Conservation (phyloP, 129 eudicot genomes). For the Arctium lappa region DNA sequence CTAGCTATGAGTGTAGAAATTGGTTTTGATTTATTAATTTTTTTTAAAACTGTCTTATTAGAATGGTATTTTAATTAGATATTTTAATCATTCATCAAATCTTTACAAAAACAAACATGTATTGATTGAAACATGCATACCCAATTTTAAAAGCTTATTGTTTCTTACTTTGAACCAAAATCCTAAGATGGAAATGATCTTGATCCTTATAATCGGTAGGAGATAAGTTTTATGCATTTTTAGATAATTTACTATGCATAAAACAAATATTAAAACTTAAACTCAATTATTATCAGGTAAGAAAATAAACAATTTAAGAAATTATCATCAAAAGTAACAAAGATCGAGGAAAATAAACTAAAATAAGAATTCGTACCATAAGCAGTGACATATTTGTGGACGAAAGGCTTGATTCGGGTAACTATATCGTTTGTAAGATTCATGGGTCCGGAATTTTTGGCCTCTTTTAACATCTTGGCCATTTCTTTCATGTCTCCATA, state of each 20-base stretch:
- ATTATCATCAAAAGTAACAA: background rate
- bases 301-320: background rate
- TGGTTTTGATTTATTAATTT: no score
- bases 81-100: no score
- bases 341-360: background rate
- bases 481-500: constrained; percentile 59
- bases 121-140: no score
- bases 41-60: no score
- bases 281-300: background rate
- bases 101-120: no score
- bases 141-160: background rate
- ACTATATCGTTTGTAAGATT: constrained; percentile 20
- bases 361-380: constrained; percentile 1
- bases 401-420: constrained; percentile 27
- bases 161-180: background rate
- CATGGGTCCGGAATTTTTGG: constrained; percentile 29
- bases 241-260: background rate
- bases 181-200: background rate
- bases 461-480: constrained; percentile 35
- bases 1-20: no score
- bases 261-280: background rate
- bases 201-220: background rate
- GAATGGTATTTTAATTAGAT: no score
- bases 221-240: no score
- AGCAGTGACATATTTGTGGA: background rate